phyloP scores from a whole-genome alignment of 176 grass and related monocot species.

The Eremochloa ophiuroides region DNA sequence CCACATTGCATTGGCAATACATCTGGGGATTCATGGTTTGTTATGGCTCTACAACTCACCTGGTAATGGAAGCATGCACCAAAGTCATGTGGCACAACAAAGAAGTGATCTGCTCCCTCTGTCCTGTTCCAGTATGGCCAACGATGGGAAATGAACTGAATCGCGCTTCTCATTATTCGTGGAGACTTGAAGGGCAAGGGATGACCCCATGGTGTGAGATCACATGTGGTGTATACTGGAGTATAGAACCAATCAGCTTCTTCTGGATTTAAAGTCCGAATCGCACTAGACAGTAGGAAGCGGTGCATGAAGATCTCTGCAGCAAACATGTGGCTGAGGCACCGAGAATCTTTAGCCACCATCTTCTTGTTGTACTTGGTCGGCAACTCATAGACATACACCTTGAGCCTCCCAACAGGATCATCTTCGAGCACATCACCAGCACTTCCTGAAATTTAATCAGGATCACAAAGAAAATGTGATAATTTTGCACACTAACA shows the following conservation, averaged over 20 bases:
- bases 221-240: constrained; percentile 62
- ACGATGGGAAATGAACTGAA: constrained; percentile 49
- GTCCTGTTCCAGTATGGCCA: constrained; percentile 78
- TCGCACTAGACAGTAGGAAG: constrained; percentile 54
- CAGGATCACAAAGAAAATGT: background rate
- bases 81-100: constrained; percentile 61
- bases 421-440: constrained; percentile 78
- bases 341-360: constrained; percentile 61
- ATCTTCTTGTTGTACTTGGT: constrained; percentile 76
- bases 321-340: constrained; percentile 74
- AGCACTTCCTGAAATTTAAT: constrained; percentile 43
- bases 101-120: constrained; percentile 55
- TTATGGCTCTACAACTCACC: background rate
- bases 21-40: background rate
- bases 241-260: constrained; percentile 81
- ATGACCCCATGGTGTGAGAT: constrained; percentile 58
- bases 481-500: background rate
- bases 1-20: background rate
- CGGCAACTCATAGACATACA: constrained; percentile 60
- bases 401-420: constrained; percentile 71
- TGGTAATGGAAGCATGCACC: constrained; percentile 70
- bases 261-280: constrained; percentile 54
- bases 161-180: constrained; percentile 63
- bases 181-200: constrained; percentile 76
- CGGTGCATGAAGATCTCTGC: constrained; percentile 79